A percentile compares a stretch with the other conserved stretches of the same genome.
Conservation (phyloP, 192 early-diverging fungal species). For the Backusella tuberculispora region DNA sequence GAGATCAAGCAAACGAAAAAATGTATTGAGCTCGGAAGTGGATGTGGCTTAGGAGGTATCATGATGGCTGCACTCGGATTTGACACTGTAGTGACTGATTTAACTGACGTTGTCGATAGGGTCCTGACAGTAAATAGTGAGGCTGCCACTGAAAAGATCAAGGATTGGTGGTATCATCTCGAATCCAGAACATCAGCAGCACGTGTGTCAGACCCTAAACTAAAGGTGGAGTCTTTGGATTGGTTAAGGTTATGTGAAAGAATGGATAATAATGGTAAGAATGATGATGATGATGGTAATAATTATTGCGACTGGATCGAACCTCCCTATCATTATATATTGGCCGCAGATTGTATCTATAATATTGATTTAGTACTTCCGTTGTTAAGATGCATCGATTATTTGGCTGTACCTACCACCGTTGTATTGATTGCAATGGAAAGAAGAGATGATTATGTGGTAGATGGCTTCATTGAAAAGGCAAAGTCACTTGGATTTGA, state of each 20-base stretch:
- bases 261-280: not conserved
- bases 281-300: slow-evolving; percentile 1
- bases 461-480: slow-evolving; percentile 35
- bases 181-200: not conserved
- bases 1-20: slow-evolving; percentile 3
- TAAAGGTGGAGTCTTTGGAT: slow-evolving; percentile 29
- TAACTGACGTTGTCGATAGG: slow-evolving; percentile 30
- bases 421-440: slow-evolving; percentile 35
- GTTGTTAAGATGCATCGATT: slow-evolving; percentile 29
- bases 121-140: slow-evolving; percentile 29
- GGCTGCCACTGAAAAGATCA: slow-evolving; percentile 16
- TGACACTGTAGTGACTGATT: slow-evolving; percentile 34
- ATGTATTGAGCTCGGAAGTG: slow-evolving; percentile 43
- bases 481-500: slow-evolving; percentile 37
- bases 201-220: slow-evolving; percentile 1
- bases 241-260: slow-evolving; percentile 27
- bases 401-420: slow-evolving; percentile 18
- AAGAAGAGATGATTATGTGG: slow-evolving; percentile 36
- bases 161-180: slow-evolving; percentile 28
- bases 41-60: slow-evolving; percentile 40
- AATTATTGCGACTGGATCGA: slow-evolving; percentile 8
- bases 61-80: slow-evolving; percentile 37
- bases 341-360: slow-evolving; percentile 45
- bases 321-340: slow-evolving; percentile 34
- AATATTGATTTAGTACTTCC: slow-evolving; percentile 32